Evolutionary conservation across 2,329 filamentous ascomycete species (phyloP).

Genomic region (Coniella lustricola): DNA sequence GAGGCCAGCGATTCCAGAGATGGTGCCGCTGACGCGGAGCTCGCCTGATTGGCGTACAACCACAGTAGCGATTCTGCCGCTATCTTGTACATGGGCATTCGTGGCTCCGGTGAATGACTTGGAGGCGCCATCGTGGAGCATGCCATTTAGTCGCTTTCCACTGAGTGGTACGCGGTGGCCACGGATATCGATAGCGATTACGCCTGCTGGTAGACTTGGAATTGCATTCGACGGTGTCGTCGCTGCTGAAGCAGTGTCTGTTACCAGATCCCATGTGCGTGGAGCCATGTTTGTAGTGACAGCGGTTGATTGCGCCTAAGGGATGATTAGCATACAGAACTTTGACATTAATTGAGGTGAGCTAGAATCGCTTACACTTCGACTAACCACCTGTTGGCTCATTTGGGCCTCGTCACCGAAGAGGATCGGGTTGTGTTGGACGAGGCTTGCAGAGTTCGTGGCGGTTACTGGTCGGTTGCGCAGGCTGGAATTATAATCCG

Average conservation of each 20-base stretch:
- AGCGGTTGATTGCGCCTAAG: constrained; percentile 5
- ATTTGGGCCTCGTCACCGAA: background rate
- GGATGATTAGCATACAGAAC: constrained; percentile 8
- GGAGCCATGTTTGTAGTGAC: background rate
- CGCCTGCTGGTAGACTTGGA: background rate
- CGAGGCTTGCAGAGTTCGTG: too few relatives aligned
- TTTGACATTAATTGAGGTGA: background rate
- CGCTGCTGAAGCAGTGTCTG: background rate
- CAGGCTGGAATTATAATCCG: too few relatives aligned
- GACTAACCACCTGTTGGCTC: constrained; percentile 4
- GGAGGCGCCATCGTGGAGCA: background rate
- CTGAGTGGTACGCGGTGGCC: background rate
- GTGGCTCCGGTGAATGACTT: too few relatives aligned
- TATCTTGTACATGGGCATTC: background rate
- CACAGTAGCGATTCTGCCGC: background rate
- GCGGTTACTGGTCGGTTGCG: background rate
- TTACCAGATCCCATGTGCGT: background rate
- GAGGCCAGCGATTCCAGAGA: constrained; percentile 1
- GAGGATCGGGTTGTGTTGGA: background rate
- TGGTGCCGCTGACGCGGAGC: background rate
- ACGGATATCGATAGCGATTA: background rate
- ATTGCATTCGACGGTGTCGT: background rate
- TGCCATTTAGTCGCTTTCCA: background rate
- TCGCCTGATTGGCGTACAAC: background rate
- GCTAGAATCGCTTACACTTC: constrained; percentile 4